Percentiles rank a stretch among this genome's conserved stretches.
These are phyloP conservation scores for Xylaria longipes DNA, from an alignment of 495 filamentous ascomycete species.

Conservation along the genomic window DNA sequence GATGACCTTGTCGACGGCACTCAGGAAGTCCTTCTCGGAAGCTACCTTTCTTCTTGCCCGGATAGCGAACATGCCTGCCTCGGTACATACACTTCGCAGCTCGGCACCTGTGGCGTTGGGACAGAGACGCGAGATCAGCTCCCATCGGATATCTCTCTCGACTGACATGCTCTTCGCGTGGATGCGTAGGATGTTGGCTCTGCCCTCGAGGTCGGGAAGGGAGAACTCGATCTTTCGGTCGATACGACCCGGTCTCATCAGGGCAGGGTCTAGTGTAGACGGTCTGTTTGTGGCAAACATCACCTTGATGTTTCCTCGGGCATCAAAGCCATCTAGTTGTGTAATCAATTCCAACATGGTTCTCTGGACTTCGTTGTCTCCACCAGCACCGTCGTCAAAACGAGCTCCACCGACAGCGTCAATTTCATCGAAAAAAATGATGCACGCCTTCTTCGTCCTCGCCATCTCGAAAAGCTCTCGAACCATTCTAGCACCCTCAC, in stretches of 20 bases:
- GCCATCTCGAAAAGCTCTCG: conserved; percentile 99
- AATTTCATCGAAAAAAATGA: conserved; percentile 99
- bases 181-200: conserved; percentile 96
- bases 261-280: conserved; percentile 91
- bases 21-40: conserved; percentile 98
- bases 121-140: conserved; percentile 94
- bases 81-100: conserved; percentile 93
- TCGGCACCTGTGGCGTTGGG: conserved; percentile 97
- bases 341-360: conserved; percentile 99
- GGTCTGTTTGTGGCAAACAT: conserved; percentile 99
- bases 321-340: conserved; percentile 96
- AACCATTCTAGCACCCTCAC: conserved; percentile 97
- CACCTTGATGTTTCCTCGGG: conserved; percentile 98
- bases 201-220: conserved; percentile 92
- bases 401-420: conserved; percentile 98
- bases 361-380: conserved; percentile 98
- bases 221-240: conserved; percentile 99
- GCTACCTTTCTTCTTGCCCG: conserved; percentile 96
- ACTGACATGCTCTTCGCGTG: conserved; percentile 99
- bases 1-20: conserved; percentile 98
- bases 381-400: conserved; percentile 96
- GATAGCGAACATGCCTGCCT: conserved; percentile 99
- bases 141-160: conserved; percentile 98
- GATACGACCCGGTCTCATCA: conserved; percentile 97
- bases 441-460: conserved; percentile 98